Evolutionary conservation across 23 red algal species (phyloP), one percentile per base, ranked within the genome.

Genomic region (Rhodosorus marinus): DNA sequence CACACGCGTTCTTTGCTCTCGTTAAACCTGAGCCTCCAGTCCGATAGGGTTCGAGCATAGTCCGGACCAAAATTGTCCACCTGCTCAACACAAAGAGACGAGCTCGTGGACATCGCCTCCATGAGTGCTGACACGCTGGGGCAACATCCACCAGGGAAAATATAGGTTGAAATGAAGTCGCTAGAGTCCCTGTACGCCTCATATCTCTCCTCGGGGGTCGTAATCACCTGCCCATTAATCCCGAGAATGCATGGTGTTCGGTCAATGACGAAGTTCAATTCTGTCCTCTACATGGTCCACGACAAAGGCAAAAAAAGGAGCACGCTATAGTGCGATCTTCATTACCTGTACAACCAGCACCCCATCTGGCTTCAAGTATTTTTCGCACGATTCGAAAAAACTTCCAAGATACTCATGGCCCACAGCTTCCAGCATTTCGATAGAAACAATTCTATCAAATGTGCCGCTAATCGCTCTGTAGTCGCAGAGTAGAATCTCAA

Each of bases 391-490:
- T 19, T 55, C 55, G 51, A 93, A 93, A 51, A 65, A 93, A 29
- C 24, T 23, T 3, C 70, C 70, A 26, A 93, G 66, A 69, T 74
- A 93, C 46, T 60, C 86, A 51, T 83, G 77, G 35, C 86, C 86
- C 9, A 93, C 76, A 21, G 86, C 86, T 59, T 93, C 86, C 1
- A 93, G 33, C 86, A 93, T 93, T 55, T 93, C 86, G 30, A 93
- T 72, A 5, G 66, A 75, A 51, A 93, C 70, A 20, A 93, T 70
- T 26, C 86, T 76, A 52, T 93, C 76, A 51, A 64, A 93, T 24
- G 30, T 33, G 11, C 69, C 32, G 24, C 23, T 19, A 63, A 93
- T 8, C 8, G 62, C 20, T 20, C 86, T 69, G 72, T 93, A 93
- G 46, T 93, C 86, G 25, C 60, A 24, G 46, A 83, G 54, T 27